These are phyloP conservation scores for Periconia sp. DNA, from an alignment of 2,329 filamentous ascomycete species.

Conservation along the genomic window DNA sequence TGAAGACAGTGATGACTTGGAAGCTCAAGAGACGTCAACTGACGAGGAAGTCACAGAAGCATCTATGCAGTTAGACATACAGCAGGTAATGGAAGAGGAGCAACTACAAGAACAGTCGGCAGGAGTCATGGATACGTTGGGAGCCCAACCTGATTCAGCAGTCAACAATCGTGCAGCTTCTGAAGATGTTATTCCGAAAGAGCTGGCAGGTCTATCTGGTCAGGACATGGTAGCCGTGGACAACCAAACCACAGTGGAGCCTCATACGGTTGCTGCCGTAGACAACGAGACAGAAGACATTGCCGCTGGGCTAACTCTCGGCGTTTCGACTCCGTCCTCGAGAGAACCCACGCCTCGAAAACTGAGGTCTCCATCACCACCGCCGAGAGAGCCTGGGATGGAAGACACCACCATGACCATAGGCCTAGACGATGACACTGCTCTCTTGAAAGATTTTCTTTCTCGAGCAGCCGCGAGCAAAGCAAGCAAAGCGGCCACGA, in stretches of 20 bases:
- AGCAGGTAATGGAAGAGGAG: conserved; percentile 23
- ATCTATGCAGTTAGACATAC: conserved; percentile 37
- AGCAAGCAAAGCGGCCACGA: conserved; percentile 41
- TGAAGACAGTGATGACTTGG: not conserved
- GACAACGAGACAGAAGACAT: conserved; percentile 26
- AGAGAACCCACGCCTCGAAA: conserved; percentile 25
- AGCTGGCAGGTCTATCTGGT: too few relatives aligned
- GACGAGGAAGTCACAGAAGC: conserved; percentile 39
- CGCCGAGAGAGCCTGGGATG: conserved; percentile 25
- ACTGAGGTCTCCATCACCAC: conserved; percentile 36
- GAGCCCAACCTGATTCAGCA: too few relatives aligned
- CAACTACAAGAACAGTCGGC: too few relatives aligned
- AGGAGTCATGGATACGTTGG: too few relatives aligned
- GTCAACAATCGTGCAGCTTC: too few relatives aligned
- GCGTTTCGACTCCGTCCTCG: conserved; percentile 17
- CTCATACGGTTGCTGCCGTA: not conserved
- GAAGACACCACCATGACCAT: conserved; percentile 41
- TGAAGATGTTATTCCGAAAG: too few relatives aligned
- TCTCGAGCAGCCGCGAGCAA: conserved; percentile 57
- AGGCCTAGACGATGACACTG: conserved; percentile 55
- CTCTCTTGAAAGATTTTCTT: conserved; percentile 56
- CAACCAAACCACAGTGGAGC: not conserved
- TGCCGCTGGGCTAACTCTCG: conserved; percentile 38
- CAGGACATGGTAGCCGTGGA: too few relatives aligned
- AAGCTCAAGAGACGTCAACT: conserved; percentile 4